Percentiles rank a stretch among this genome's conserved stretches.
Evolutionary conservation across 2,329 filamentous ascomycete genomes (phyloP).

Genomic region (Pseudogymnoascus sp.): DNA sequence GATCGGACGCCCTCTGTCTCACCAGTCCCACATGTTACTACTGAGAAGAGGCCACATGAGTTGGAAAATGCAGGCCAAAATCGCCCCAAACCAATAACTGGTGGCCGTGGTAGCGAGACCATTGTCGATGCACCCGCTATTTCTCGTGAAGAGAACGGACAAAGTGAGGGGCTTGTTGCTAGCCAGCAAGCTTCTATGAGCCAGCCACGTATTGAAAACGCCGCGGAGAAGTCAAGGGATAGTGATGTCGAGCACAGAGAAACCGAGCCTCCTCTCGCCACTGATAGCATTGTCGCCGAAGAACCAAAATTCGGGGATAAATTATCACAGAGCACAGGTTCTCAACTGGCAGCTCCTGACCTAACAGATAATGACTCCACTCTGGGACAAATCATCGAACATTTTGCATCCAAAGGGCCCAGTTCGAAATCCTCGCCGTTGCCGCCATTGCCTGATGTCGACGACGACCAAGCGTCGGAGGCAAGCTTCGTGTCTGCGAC

Average conservation of each 20-base stretch:
- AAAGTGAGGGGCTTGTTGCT: neutral
- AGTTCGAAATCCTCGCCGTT: neutral
- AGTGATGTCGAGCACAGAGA: neutral
- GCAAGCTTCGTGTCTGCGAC: neutral
- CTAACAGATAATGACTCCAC: neutral
- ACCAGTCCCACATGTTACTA: neutral
- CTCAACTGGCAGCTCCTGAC: neutral
- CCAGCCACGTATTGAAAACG: neutral
- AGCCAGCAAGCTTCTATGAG: too few relatives aligned
- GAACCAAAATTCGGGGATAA: neutral
- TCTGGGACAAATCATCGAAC: neutral
- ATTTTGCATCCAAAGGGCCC: neutral
- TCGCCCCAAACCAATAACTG: neutral
- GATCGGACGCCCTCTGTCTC: neutral
- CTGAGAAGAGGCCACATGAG: neutral
- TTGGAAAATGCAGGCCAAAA: neutral
- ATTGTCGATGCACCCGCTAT: neutral
- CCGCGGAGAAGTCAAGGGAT: too few relatives aligned
- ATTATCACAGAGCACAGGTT: neutral
- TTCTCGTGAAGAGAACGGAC: neutral
- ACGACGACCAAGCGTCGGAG: neutral
- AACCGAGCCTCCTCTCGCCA: neutral
- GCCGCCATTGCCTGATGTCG: neutral
- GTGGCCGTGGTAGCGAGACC: neutral
- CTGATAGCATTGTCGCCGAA: neutral